These are phyloP conservation scores for Trichoderma afroharzianum DNA, from an alignment of 2,329 filamentous ascomycete species.

Conservation along the genomic window DNA sequence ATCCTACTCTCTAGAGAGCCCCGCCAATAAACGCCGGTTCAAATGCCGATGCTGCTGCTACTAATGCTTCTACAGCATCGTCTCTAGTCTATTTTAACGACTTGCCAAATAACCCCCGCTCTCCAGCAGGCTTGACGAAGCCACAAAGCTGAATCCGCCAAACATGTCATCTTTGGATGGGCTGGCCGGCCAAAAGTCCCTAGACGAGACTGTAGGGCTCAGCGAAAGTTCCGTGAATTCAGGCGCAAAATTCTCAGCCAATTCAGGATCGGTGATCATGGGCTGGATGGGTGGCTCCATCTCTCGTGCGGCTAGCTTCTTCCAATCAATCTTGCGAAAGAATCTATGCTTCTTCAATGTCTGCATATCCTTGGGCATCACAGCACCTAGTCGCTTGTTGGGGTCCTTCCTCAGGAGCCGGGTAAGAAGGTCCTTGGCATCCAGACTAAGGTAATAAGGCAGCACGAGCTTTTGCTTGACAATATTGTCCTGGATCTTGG, in stretches of 20 bases:
- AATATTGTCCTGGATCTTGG: conserved; percentile 95
- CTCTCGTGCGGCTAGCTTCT: conserved; percentile 75
- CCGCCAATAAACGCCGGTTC: background rate
- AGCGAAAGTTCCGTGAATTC: conserved; percentile 87
- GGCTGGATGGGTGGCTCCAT: conserved; percentile 86
- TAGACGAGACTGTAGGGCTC: conserved; percentile 61
- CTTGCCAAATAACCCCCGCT: conserved; percentile 34
- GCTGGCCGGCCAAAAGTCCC: conserved; percentile 39
- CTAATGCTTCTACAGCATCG: background rate
- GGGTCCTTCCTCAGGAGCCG: conserved; percentile 90
- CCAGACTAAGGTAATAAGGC: conserved; percentile 85
- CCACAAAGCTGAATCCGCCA: conserved; percentile 62
- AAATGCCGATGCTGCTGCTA: background rate
- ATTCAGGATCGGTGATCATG: conserved; percentile 88
- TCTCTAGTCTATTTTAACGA: conserved; percentile 6
- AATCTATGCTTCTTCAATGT: conserved; percentile 91
- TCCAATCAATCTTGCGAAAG: conserved; percentile 97
- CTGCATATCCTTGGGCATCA: conserved; percentile 83
- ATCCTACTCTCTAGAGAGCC: background rate
- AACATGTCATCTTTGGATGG: conserved; percentile 54
- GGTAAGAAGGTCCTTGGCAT: conserved; percentile 91
- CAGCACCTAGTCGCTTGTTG: conserved; percentile 78
- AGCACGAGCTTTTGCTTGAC: conserved; percentile 84
- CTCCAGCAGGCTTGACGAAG: conserved; percentile 55
- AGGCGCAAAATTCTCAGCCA: conserved; percentile 93